These are phyloP conservation scores for Hypholoma sublateritium DNA, from an alignment of 768 basidiomycete species.

Conservation along the genomic window DNA sequence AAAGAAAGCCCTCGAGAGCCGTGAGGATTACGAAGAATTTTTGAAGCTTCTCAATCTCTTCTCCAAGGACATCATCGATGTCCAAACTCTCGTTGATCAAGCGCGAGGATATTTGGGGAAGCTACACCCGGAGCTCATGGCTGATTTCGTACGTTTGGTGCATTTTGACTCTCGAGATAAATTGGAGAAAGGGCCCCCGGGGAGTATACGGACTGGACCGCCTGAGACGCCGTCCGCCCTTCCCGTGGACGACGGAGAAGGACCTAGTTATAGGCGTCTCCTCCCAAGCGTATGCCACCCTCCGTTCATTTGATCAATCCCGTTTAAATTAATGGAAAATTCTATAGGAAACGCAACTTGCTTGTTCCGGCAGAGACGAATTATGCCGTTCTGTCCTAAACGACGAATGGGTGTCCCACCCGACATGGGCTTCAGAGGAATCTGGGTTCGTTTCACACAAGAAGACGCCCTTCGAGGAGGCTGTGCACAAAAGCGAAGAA, in stretches of 20 bases:
- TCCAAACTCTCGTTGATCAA: slow-evolving; percentile 76
- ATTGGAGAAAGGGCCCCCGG: slow-evolving; percentile 70
- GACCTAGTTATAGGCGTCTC: slow-evolving; percentile 90
- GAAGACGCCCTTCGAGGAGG: slow-evolving; percentile 96
- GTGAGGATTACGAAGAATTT: slow-evolving; percentile 89
- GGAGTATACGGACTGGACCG: slow-evolving; percentile 73
- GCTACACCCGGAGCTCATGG: slow-evolving; percentile 65
- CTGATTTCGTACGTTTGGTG: slow-evolving; percentile 84
- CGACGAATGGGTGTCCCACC: slow-evolving; percentile 98
- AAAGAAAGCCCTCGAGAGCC: slow-evolving; percentile 73
- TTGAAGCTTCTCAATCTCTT: slow-evolving; percentile 90
- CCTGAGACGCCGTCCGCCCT: slow-evolving; percentile 77
- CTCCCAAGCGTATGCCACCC: slow-evolving; percentile 75
- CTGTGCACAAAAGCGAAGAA: slow-evolving; percentile 95
- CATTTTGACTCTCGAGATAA: slow-evolving; percentile 74
- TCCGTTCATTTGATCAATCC: not conserved
- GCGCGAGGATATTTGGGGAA: slow-evolving; percentile 79
- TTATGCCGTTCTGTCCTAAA: slow-evolving; percentile 96
- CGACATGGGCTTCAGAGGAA: slow-evolving; percentile 97
- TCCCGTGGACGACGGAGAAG: slow-evolving; percentile 81
- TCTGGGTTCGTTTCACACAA: slow-evolving; percentile 93
- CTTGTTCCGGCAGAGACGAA: slow-evolving; percentile 93
- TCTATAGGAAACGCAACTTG: slow-evolving; percentile 78
- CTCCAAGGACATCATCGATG: slow-evolving; percentile 89
- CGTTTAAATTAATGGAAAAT: slow-evolving; percentile 7